Evolutionary conservation across 805 yeast species (phyloP).

Genomic region (Metschnikowia chrysomelidarum): DNA sequence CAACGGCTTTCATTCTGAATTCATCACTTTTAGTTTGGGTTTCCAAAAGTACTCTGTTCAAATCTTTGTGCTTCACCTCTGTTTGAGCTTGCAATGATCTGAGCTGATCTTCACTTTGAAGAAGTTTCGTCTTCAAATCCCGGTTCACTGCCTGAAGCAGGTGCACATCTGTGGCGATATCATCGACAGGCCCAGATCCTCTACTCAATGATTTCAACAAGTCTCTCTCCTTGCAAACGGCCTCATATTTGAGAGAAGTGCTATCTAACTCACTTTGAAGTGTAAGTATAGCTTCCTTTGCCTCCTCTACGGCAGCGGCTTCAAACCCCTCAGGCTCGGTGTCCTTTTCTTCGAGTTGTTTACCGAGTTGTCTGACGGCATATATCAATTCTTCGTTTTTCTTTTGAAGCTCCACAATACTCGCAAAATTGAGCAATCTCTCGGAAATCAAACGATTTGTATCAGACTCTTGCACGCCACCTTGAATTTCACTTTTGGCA

Average conservation of each 20-base stretch:
- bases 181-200: constrained; percentile 6
- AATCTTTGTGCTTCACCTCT: constrained; percentile 41
- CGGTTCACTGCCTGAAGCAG: constrained; percentile 26
- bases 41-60: constrained; percentile 38
- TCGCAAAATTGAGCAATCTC: constrained; percentile 67
- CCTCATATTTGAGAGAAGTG: constrained; percentile 49
- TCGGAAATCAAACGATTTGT: constrained; percentile 71
- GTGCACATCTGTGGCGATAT: constrained; percentile 19
- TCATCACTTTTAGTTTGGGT: constrained; percentile 34
- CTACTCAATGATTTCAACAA: constrained; percentile 42
- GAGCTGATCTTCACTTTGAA: constrained; percentile 38
- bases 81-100: constrained; percentile 37
- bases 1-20: constrained; percentile 48
- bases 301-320: constrained; percentile 54
- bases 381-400: constrained; percentile 72
- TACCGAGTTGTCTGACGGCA: constrained; percentile 69
- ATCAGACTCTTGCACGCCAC: constrained; percentile 47
- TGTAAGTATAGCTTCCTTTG: constrained; percentile 64
- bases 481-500: constrained; percentile 32
- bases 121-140: constrained; percentile 33
- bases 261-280: constrained; percentile 58
- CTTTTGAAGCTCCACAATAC: constrained; percentile 63
- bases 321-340: constrained; percentile 40
- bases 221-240: constrained; percentile 67
- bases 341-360: constrained; percentile 67